A percentile compares a stretch with the other conserved stretches of the same genome.
These are phyloP conservation scores for Trichothecium sympodiale DNA, from an alignment of 2,329 filamentous ascomycete species.

Conservation along the genomic window DNA sequence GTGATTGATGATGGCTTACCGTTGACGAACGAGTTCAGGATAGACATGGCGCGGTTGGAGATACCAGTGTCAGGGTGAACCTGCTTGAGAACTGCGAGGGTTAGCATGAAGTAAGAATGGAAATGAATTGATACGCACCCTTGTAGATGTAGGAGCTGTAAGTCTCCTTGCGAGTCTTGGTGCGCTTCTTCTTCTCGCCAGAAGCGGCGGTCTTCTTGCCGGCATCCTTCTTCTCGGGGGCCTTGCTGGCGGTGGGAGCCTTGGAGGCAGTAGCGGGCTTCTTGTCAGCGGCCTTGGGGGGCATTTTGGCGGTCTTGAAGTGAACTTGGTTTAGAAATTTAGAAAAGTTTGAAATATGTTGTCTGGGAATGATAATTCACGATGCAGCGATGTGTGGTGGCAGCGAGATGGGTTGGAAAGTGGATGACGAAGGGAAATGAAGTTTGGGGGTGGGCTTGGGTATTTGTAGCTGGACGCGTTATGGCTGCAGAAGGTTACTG, in stretches of 20 bases:
- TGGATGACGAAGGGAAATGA: conserved; percentile 33
- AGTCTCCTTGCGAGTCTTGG: conserved; percentile 99
- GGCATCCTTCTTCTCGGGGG: conserved; percentile 94
- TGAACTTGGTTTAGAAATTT: conserved; percentile 9
- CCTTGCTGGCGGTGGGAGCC: conserved; percentile 68
- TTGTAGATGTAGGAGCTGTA: conserved; percentile 99
- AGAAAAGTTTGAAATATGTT: conserved; percentile 8
- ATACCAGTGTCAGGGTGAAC: conserved; percentile 99
- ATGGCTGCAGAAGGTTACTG: conserved; percentile 42
- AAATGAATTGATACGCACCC: conserved; percentile 60
- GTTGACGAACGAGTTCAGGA: conserved; percentile 99
- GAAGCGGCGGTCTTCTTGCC: conserved; percentile 98
- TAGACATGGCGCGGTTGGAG: conserved; percentile 99
- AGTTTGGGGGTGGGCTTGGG: conserved; percentile 39
- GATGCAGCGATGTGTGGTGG: conserved; percentile 3
- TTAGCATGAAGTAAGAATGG: neutral
- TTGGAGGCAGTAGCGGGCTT: conserved; percentile 78
- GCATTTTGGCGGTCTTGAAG: conserved; percentile 62
- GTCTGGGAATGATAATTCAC: conserved; percentile 9
- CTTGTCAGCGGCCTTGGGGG: conserved; percentile 97
- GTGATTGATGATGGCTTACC: conserved; percentile 49
- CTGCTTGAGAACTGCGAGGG: conserved; percentile 99
- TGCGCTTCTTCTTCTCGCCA: conserved; percentile 99
- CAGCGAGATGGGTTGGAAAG: conserved; percentile 25
- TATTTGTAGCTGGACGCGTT: conserved; percentile 52